Percentiles rank a stretch among this genome's conserved stretches.
Evolutionary conservation across 495 filamentous ascomycete genomes (phyloP).

Genomic region (Staphylotrichum longicolle): DNA sequence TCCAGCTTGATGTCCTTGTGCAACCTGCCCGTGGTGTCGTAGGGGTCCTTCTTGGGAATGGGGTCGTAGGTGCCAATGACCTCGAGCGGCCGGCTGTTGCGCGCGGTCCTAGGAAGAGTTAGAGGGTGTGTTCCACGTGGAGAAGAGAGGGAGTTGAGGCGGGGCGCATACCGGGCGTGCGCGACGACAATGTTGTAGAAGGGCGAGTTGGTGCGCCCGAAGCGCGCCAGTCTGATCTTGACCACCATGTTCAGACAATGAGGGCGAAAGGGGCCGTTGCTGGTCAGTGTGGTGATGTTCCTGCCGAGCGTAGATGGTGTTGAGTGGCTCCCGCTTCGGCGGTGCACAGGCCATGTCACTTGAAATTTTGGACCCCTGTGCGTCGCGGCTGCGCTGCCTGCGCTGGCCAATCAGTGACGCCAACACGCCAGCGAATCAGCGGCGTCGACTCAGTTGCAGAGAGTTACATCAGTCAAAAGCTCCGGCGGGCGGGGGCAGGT

Average conservation of each 20-base stretch:
- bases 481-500: too few species aligned
- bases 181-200: constrained; percentile 97
- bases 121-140: not conserved
- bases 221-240: constrained; percentile 88
- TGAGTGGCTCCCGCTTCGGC: not conserved
- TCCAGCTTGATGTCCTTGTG: constrained; percentile 92
- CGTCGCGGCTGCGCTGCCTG: too few species aligned
- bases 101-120: constrained; percentile 58
- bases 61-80: constrained; percentile 96
- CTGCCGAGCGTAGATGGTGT: constrained; percentile 5
- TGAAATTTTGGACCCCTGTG: constrained; percentile 18
- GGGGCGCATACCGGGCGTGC: constrained; percentile 74
- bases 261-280: not conserved
- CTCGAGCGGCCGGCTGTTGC: constrained; percentile 84
- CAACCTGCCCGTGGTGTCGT: constrained; percentile 62
- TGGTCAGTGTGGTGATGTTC: not conserved
- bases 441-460: too few species aligned
- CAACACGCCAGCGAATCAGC: too few species aligned
- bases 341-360: constrained; percentile 11
- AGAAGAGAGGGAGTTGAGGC: not conserved
- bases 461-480: too few species aligned
- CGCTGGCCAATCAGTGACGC: too few species aligned
- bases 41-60: constrained; percentile 68
- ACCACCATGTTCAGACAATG: constrained; percentile 69
- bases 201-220: constrained; percentile 79